These are phyloP conservation scores for Pseudonitzschia pungens DNA, from an alignment of 108 stramenopile species.

Conservation along the genomic window DNA sequence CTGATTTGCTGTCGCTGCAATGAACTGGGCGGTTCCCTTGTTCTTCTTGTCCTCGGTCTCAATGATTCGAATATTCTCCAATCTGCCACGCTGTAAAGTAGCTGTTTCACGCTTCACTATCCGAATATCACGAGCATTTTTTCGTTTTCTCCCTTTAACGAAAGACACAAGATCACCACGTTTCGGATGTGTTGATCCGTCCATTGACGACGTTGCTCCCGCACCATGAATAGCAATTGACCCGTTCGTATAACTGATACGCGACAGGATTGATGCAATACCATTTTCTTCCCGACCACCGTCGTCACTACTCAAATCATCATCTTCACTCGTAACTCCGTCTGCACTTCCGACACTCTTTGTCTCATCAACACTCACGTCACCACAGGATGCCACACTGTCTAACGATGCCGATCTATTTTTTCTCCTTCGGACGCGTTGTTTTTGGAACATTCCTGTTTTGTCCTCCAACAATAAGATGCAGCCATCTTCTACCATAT, in stretches of 20 bases:
- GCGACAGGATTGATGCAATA: slow-evolving; percentile 34
- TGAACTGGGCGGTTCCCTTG: slow-evolving; percentile 37
- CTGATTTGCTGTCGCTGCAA: slow-evolving; percentile 45
- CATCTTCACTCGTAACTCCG: slow-evolving; percentile 22
- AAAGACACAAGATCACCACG: slow-evolving; percentile 82
- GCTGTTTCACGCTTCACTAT: slow-evolving; percentile 53
- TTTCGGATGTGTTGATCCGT: slow-evolving; percentile 42
- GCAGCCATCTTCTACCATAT: slow-evolving; percentile 53
- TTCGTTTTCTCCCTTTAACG: slow-evolving; percentile 51
- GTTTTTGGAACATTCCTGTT: slow-evolving; percentile 49
- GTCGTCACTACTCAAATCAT: slow-evolving; percentile 18
- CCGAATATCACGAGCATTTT: slow-evolving; percentile 63
- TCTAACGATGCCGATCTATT: slow-evolving; percentile 26
- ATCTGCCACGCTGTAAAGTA: slow-evolving; percentile 48
- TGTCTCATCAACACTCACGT: slow-evolving; percentile 21
- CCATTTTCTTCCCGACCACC: slow-evolving; percentile 8
- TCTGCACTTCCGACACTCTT: slow-evolving; percentile 17
- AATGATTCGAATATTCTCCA: slow-evolving; percentile 46
- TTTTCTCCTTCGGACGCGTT: slow-evolving; percentile 3
- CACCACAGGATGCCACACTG: slow-evolving; percentile 9
- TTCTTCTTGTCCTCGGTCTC: slow-evolving; percentile 13
- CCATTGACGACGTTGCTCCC: slow-evolving; percentile 30
- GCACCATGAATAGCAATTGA: slow-evolving; percentile 53
- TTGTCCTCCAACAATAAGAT: slow-evolving; percentile 73
- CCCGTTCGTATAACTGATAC: slow-evolving; percentile 59